Evolutionary conservation across 148 eudicot genomes (phyloP), one percentile per base, ranked within the genome.

Genomic region (Simmondsia chinensis): DNA sequence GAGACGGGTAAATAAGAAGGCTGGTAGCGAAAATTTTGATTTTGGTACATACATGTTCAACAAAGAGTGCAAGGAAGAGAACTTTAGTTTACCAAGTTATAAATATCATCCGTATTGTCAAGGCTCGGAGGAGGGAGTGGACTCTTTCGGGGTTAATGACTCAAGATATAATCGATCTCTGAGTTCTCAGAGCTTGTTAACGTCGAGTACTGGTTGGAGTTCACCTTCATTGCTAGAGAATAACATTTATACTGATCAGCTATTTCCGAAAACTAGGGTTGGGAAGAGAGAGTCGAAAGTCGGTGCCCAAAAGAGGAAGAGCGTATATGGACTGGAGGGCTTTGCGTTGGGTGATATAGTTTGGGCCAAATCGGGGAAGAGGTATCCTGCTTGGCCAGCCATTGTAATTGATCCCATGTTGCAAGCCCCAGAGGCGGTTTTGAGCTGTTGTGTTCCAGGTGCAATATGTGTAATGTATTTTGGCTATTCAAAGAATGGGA

Each of bases 281-380:
- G 55, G 14, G 21, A 62, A 43, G 49, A 62, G 51, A 37, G 20
- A 32, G 54, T 31, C 39, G 0, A 54, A 50, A 54, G 41, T 6
- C 43, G 63, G 33, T 27, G 40, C 43, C 13, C 64, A 42, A 11
- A 63, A 52, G 38, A 65, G 31, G 72, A 59, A 69, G 52, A 61
- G 52, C 19, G 40, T 46, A 3, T 69, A 68, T 63, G 72, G 37
- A 44, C 71, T 71, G 8, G 57, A 45, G 62, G 82, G 75, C 51
- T 79, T 79, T 57, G 43, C 63, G 35, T 43, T 68, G 57, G 87
- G 73, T 17, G 82, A 72, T 59, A 60, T 79, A 28, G 79, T 75
- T 14, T 79, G 87, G 87, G 87, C 87, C 6, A 79, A 75, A 39
- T 75, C 78, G 15, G 82, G 87, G 60, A 79, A 72, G 68, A 71